These are phyloP conservation scores for Gracilaria vermiculophylla DNA, from an alignment of 23 red algal genomes.

Conservation along the genomic window DNA sequence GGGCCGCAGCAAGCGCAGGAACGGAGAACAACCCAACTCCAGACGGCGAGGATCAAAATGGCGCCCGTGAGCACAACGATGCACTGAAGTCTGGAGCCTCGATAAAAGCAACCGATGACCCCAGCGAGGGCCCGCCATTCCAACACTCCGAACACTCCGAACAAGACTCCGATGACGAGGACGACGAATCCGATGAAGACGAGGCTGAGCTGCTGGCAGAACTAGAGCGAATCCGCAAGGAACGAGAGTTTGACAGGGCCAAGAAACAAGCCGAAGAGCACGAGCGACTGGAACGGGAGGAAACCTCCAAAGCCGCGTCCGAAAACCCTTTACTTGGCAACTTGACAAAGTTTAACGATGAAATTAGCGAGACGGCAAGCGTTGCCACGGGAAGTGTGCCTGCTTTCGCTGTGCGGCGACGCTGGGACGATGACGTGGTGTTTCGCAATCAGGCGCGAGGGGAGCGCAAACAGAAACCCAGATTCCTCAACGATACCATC, in stretches of 20 bases:
- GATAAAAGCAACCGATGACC: not conserved
- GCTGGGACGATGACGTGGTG: slow-evolving; percentile 93
- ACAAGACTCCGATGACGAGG: slow-evolving; percentile 25
- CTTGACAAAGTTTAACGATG: slow-evolving; percentile 31
- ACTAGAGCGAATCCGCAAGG: slow-evolving; percentile 75
- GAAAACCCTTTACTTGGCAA: slow-evolving; percentile 68
- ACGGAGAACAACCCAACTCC: not conserved
- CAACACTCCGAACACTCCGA: slow-evolving; percentile 4
- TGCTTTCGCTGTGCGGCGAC: slow-evolving; percentile 58
- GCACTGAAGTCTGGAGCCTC: not conserved
- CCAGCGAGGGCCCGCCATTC: not conserved
- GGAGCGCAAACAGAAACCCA: slow-evolving; percentile 8
- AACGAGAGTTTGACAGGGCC: slow-evolving; percentile 67
- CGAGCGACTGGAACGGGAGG: slow-evolving; percentile 29
- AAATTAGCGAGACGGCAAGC: slow-evolving; percentile 60
- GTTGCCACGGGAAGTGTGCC: slow-evolving; percentile 60
- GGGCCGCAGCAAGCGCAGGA: not conserved
- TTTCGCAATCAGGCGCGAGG: slow-evolving; percentile 76
- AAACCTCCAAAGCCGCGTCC: slow-evolving; percentile 2
- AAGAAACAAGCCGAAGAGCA: slow-evolving; percentile 66
- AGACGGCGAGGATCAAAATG: not conserved
- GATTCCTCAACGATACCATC: slow-evolving; percentile 90
- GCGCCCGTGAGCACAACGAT: not conserved
- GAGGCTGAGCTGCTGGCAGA: slow-evolving; percentile 78
- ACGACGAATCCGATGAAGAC: slow-evolving; percentile 70